phyloP scores from a whole-genome alignment of 2,329 filamentous ascomycete genomes.

The Pyrenophora seminiperda region DNA sequence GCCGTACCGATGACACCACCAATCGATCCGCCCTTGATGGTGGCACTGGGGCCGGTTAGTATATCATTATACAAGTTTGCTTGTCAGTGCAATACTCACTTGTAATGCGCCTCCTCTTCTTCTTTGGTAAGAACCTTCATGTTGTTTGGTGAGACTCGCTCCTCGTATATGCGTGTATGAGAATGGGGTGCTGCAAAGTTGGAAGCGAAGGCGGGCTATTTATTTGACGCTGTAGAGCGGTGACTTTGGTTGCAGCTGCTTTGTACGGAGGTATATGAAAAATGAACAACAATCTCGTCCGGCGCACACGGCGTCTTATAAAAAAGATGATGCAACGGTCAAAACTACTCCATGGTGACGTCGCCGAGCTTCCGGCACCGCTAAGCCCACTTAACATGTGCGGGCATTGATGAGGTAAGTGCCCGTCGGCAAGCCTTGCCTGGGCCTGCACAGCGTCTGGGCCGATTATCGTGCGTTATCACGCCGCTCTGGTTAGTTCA shows the following conservation, averaged over 20 bases:
- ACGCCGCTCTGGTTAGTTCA: conserved; percentile 21
- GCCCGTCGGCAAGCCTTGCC: conserved; percentile 32
- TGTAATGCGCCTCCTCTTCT: conserved; percentile 87
- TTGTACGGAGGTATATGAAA: conserved; percentile 1
- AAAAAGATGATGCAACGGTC: conserved; percentile 35
- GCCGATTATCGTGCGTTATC: conserved; percentile 14
- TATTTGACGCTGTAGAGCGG: neutral
- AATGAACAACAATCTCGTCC: neutral
- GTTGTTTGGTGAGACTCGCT: conserved; percentile 11
- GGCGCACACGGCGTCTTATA: conserved; percentile 29
- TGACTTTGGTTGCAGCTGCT: neutral
- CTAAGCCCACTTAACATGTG: conserved; percentile 17
- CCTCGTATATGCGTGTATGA: neutral
- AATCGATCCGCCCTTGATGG: conserved; percentile 76
- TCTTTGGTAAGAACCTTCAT: conserved; percentile 98
- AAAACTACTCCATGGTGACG: conserved; percentile 44
- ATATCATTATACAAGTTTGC: neutral
- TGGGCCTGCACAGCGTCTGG: conserved; percentile 11
- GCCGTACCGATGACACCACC: conserved; percentile 73
- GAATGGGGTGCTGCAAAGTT: neutral
- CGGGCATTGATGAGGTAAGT: conserved; percentile 30
- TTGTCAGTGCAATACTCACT: conserved; percentile 49
- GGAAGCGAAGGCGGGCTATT: neutral
- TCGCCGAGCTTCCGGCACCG: conserved; percentile 42
- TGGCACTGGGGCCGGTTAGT: conserved; percentile 56